Conservation (phyloP, 345 rosid genomes). For the Euclidium syriacum region DNA sequence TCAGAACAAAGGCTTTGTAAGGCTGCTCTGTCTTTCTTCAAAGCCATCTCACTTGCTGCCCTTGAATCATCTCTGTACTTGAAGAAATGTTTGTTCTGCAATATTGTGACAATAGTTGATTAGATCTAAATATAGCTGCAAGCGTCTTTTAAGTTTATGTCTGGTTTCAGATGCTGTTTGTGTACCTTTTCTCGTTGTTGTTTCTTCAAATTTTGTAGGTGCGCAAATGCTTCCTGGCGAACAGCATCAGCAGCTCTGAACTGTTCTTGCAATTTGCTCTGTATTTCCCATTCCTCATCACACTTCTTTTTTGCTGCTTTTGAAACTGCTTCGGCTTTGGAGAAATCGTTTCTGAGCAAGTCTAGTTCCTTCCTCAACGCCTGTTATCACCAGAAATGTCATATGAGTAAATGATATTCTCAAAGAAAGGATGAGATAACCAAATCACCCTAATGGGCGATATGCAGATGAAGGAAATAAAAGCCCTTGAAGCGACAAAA, state of each 20-base stretch:
- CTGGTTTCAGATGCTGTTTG: conserved; percentile 1
- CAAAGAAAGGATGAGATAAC: background rate
- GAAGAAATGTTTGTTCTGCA: conserved; percentile 57
- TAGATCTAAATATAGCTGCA: background rate
- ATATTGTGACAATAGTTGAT: conserved; percentile 1
- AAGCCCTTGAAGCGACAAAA: conserved; percentile 4
- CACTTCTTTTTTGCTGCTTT: conserved; percentile 50
- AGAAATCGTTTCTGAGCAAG: conserved; percentile 43
- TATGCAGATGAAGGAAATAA: conserved; percentile 1
- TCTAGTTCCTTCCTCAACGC: conserved; percentile 66
- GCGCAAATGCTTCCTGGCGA: conserved; percentile 69
- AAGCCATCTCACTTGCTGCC: conserved; percentile 51
- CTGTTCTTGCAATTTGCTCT: conserved; percentile 37
- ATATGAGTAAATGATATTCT: conserved; percentile 6
- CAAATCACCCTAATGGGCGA: background rate
- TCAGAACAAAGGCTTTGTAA: conserved; percentile 52
- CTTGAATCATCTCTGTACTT: conserved; percentile 56
- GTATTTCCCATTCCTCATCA: conserved; percentile 39
- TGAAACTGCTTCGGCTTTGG: conserved; percentile 52
- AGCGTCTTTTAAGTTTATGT: conserved; percentile 8
- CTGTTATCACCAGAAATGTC: conserved; percentile 35
- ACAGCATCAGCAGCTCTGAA: conserved; percentile 57
- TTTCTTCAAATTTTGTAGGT: conserved; percentile 48
- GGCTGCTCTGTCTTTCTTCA: conserved; percentile 49
- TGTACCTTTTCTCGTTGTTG: conserved; percentile 62